A percentile compares a stretch with the other conserved stretches of the same genome.
phyloP scores from a whole-genome alignment of 495 filamentous ascomycete genomes.

The Opeltia flavorubescens region DNA sequence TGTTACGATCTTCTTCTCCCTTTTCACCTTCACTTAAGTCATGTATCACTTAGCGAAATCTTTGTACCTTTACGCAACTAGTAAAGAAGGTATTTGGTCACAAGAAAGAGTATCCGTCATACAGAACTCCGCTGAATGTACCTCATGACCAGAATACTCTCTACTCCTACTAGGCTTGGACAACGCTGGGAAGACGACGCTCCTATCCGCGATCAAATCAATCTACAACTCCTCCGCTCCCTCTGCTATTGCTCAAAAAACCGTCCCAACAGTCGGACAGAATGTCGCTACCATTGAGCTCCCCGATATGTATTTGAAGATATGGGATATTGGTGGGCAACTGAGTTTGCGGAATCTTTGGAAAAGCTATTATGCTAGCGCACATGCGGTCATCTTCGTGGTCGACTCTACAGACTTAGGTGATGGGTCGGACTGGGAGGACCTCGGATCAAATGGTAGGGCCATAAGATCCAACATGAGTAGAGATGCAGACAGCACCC shows the following conservation, averaged over 20 bases:
- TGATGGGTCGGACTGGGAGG: slow-evolving; percentile 31
- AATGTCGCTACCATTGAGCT: slow-evolving; percentile 84
- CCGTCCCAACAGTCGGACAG: slow-evolving; percentile 93
- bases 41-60: slow-evolving; percentile 98
- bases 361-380: slow-evolving; percentile 88
- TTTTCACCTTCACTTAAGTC: not conserved
- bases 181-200: slow-evolving; percentile 96
- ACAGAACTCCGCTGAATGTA: not conserved
- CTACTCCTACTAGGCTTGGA: slow-evolving; percentile 93
- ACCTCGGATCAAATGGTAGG: slow-evolving; percentile 33
- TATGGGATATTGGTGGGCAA: slow-evolving; percentile 97
- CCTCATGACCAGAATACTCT: slow-evolving; percentile 64
- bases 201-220: slow-evolving; percentile 89
- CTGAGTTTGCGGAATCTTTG: slow-evolving; percentile 77
- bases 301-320: slow-evolving; percentile 87
- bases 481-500: slow-evolving; percentile 5
- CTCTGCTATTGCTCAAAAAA: slow-evolving; percentile 43
- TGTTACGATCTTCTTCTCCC: not conserved
- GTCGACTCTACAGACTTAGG: slow-evolving; percentile 89
- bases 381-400: slow-evolving; percentile 94
- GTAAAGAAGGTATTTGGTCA: slow-evolving; percentile 62
- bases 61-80: slow-evolving; percentile 83
- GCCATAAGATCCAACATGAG: slow-evolving; percentile 12
- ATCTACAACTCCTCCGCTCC: slow-evolving; percentile 50
- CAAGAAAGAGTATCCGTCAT: not conserved